Evolutionary conservation across 352 stramenopile genomes (phyloP).

Genomic region (Globisporangium abappressorium): DNA sequence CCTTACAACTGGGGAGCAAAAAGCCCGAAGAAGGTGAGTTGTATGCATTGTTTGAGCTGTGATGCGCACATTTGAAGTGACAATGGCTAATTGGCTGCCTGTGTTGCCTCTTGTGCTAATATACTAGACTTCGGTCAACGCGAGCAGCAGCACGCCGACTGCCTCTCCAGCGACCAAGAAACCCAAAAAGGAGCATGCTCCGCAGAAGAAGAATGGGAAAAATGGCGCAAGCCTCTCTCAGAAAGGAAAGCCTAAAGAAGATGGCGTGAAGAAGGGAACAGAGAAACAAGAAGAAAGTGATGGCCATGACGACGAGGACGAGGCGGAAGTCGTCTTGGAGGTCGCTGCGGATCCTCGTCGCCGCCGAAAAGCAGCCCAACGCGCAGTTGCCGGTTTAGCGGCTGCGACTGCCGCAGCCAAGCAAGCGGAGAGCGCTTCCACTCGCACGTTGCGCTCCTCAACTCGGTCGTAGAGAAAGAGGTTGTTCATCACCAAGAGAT

Average conservation of each 20-base stretch:
- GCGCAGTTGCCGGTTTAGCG: slow-evolving; percentile 52
- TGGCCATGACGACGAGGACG: slow-evolving; percentile 20
- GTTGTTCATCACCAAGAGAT: too few relatives aligned
- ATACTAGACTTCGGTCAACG: not conserved
- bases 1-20: slow-evolving; percentile 46
- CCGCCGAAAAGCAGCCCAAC: slow-evolving; percentile 51
- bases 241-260: not conserved
- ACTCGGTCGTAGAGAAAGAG: slow-evolving; percentile 1
- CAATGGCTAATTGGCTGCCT: not conserved
- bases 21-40: slow-evolving; percentile 9
- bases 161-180: slow-evolving; percentile 4
- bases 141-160: not conserved
- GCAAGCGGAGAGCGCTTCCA: slow-evolving; percentile 19
- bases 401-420: slow-evolving; percentile 57
- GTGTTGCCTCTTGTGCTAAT: not conserved
- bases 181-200: slow-evolving; percentile 1
- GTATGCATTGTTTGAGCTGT: not conserved
- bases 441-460: slow-evolving; percentile 35
- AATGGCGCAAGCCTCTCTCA: not conserved
- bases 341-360: slow-evolving; percentile 24
- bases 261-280: slow-evolving; percentile 11
- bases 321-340: slow-evolving; percentile 24
- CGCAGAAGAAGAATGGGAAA: slow-evolving; percentile 2
- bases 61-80: not conserved
- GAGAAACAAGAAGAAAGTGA: not conserved